Percentiles rank a stretch among this genome's conserved stretches.
phyloP scores from a whole-genome alignment of 306 rosid species.

The Purshia tridentata region DNA sequence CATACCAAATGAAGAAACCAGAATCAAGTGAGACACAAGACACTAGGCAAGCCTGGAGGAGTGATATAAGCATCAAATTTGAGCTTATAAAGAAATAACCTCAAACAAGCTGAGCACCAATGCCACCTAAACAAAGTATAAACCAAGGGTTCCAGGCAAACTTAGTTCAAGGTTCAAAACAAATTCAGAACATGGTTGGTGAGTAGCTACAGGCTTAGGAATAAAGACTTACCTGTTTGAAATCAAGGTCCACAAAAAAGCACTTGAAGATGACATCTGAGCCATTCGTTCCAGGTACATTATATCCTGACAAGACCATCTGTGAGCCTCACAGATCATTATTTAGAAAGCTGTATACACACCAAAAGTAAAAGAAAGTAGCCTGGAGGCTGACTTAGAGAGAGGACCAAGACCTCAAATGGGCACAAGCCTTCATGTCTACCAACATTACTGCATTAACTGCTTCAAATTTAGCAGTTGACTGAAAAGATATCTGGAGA shows the following conservation, averaged over 20 bases:
- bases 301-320: conserved; percentile 20
- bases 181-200: background rate
- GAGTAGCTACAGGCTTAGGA: background rate
- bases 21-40: background rate
- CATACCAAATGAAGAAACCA: background rate
- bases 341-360: conserved; percentile 19
- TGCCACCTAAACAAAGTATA: conserved; percentile 1
- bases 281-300: background rate
- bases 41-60: background rate
- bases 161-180: background rate
- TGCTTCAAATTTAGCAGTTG: conserved; percentile 27
- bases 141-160: background rate
- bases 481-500: conserved; percentile 32
- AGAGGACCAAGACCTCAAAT: conserved; percentile 14
- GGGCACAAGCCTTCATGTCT: conserved; percentile 12
- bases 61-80: background rate
- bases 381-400: conserved; percentile 20
- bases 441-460: conserved; percentile 29
- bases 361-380: conserved; percentile 8
- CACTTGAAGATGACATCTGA: conserved; percentile 8
- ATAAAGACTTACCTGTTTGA: conserved; percentile 16
- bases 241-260: conserved; percentile 17
- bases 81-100: background rate
- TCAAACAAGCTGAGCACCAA: background rate
- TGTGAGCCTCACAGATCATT: conserved; percentile 15